Conservation (phyloP, 2,329 filamentous ascomycete species). For the Fusarium nisikadoi region DNA sequence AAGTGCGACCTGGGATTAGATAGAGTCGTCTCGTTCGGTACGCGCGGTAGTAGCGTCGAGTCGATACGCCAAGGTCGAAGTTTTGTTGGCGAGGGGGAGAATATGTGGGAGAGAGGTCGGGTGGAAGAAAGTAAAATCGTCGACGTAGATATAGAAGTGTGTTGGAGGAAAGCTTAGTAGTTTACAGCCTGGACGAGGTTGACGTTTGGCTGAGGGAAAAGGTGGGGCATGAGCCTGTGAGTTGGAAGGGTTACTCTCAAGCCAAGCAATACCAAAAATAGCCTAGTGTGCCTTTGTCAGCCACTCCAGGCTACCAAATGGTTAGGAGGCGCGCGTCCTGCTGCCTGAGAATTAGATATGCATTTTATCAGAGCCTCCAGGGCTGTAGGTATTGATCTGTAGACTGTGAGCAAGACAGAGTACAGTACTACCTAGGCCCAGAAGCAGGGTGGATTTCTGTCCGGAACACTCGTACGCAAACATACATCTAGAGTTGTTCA, state of each 20-base stretch:
- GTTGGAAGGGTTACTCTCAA: conserved; percentile 15
- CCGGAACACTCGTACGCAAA: background rate
- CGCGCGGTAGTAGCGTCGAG: conserved; percentile 9
- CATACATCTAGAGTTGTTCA: background rate
- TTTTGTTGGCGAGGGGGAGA: background rate
- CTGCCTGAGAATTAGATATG: conserved; percentile 15
- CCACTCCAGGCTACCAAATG: conserved; percentile 35
- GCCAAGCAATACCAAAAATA: conserved; percentile 5
- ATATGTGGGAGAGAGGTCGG: conserved; percentile 4
- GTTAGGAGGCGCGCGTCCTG: conserved; percentile 35
- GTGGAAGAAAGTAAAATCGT: conserved; percentile 5
- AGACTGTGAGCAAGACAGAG: background rate
- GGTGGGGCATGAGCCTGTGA: conserved; percentile 27
- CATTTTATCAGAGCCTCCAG: background rate
- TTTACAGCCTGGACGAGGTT: conserved; percentile 21
- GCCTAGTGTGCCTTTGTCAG: conserved; percentile 25
- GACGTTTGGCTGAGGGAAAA: conserved; percentile 33
- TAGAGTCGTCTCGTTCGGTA: conserved; percentile 21
- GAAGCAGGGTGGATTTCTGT: background rate
- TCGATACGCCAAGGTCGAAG: background rate
- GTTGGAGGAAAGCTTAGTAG: conserved; percentile 29
- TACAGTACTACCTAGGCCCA: background rate
- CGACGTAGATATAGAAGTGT: conserved; percentile 18
- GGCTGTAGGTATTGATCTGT: background rate
- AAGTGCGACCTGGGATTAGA: conserved; percentile 28